Evolutionary conservation across 208 protist species (phyloP), one percentile per base, ranked within the genome.

Genomic region (Trichomonas tenax): DNA sequence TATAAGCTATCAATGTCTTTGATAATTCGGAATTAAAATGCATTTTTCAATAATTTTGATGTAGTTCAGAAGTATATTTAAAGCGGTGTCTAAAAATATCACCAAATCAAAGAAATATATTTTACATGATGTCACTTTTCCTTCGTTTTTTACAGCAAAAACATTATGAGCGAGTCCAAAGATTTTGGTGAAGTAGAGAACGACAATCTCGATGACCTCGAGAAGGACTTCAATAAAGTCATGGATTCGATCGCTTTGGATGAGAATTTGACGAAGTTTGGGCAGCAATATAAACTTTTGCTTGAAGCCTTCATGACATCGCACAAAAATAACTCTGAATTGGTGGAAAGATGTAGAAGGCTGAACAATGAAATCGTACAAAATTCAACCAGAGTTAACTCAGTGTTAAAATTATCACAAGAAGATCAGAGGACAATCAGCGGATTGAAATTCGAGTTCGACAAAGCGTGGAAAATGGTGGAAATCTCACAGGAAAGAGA

Each of bases 401-500:
- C 98, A 14, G 99, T 98, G 11, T 97, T 99, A 84, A 98, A 98
- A 96, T 97, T 99, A 4, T 98, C 98, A 15, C 98, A 98, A 95
- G 98, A 99, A 96, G 99, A 99, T 96, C 98, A 99, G 96, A 98
- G 98, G 51, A 98, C 98, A 3, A 99, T 99, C 90, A 97, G 97
- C 0, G 97, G 97, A 21, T 97, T 99, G 51, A 98, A 98, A 63
- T 82, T 63, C 34, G 97, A 97, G 96, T 96, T 97, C 51, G 97
- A 97, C 26, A 97, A 99, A 97, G 99, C 99, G 11, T 99, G 98
- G 98, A 98, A 99, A 96, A 98, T 99, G 97, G 98, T 99, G 0
- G 98, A 99, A 96, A 97, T 98, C n/a, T 98, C 98, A 26, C 98
- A 99, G 97, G 98, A 99, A 96, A 99, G 99, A 96, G 99, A 99